A percentile compares a stretch with the other conserved stretches of the same genome.
Conservation (phyloP, 495 filamentous ascomycete genomes). For the Penicillium coffeae region DNA sequence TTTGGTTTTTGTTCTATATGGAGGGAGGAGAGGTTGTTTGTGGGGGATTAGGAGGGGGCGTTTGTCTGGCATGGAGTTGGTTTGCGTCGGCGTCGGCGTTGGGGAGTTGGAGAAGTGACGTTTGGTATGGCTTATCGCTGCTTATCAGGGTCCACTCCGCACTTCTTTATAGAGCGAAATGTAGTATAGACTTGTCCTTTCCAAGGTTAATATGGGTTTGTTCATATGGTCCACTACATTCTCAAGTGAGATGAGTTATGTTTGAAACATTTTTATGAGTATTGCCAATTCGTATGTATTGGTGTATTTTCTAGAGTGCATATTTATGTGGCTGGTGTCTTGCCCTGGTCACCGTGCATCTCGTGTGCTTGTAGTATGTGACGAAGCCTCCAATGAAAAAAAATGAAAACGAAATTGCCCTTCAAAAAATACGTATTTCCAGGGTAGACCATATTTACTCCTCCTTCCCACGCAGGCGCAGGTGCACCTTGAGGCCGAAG, state of each 20-base stretch:
- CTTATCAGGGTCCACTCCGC: background rate
- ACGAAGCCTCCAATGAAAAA: background rate
- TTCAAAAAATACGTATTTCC: too few species aligned
- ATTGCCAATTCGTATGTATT: too few species aligned
- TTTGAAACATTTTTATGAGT: too few species aligned
- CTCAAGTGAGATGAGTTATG: too few species aligned
- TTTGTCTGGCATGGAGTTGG: background rate
- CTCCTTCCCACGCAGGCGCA: conserved; percentile 6
- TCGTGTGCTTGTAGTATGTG: too few species aligned
- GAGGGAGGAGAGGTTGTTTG: conserved; percentile 13
- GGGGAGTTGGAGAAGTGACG: conserved; percentile 4
- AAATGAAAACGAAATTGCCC: background rate
- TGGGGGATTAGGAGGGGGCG: conserved; percentile 16
- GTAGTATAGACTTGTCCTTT: background rate
- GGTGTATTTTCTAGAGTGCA: too few species aligned
- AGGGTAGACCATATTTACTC: too few species aligned
- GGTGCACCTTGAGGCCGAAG: conserved; percentile 17
- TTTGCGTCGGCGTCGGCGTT: background rate
- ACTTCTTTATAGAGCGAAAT: background rate
- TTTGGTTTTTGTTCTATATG: background rate
- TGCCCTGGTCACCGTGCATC: too few species aligned
- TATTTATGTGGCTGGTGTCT: too few species aligned
- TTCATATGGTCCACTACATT: background rate
- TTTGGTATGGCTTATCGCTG: background rate
- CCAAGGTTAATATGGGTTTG: too few species aligned